Evolutionary conservation across 2,329 filamentous ascomycete genomes (phyloP).

Genomic region (Fusarium caatingaense): DNA sequence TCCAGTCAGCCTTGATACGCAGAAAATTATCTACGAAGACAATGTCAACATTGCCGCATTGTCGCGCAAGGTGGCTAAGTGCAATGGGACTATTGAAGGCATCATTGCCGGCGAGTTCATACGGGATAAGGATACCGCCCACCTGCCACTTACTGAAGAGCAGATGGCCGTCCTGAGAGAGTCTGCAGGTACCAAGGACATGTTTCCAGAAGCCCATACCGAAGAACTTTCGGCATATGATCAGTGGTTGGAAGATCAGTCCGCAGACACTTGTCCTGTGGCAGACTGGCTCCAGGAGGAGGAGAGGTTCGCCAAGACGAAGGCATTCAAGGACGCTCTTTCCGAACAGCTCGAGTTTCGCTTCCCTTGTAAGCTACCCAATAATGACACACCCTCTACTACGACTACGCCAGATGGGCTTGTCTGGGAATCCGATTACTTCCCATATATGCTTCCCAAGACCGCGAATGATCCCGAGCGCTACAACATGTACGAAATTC

Average conservation of each 20-base stretch:
- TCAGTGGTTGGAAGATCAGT: constrained; percentile 11
- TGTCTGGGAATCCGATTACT: neutral
- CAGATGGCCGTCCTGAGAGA: constrained; percentile 28
- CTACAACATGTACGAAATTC: constrained; percentile 10
- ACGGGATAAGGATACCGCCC: constrained; percentile 24
- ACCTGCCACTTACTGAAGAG: constrained; percentile 23
- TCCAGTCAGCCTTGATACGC: neutral
- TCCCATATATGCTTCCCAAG: constrained; percentile 10
- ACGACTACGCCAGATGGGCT: neutral
- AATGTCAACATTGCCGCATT: constrained; percentile 19
- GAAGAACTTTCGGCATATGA: constrained; percentile 11
- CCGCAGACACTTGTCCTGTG: neutral
- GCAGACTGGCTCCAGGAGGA: constrained; percentile 11
- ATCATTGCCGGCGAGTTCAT: constrained; percentile 37
- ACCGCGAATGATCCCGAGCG: neutral
- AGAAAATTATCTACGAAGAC: constrained; percentile 9
- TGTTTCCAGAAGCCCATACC: neutral
- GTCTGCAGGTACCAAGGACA: neutral
- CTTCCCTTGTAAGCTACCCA: constrained; percentile 3
- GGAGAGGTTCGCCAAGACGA: constrained; percentile 8
- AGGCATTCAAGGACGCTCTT: constrained; percentile 14
- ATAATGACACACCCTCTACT: neutral
- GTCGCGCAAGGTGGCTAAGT: constrained; percentile 24
- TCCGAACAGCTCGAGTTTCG: constrained; percentile 15
- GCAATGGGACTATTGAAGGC: constrained; percentile 33